Conservation (phyloP, 495 filamentous ascomycete genomes). For the Aspergillus biplanus region DNA sequence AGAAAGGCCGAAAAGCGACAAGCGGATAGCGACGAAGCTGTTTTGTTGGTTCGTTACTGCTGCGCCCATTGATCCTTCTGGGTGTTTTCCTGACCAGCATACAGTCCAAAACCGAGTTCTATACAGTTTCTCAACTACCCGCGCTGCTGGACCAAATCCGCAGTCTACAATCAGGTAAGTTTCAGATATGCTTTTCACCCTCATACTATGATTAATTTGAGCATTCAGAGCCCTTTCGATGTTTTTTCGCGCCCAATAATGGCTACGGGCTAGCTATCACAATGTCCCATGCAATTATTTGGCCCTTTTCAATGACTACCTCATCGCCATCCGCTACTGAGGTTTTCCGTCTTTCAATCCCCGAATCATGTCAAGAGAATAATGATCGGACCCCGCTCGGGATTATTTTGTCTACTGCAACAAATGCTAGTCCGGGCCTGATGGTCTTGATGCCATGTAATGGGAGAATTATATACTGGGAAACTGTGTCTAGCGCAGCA, state of each 20-base stretch:
- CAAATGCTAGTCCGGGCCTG: conserved; percentile 76
- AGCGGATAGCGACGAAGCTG: conserved; percentile 59
- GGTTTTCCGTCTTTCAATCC: conserved; percentile 75
- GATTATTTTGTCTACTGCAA: conserved; percentile 73
- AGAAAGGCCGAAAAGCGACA: conserved; percentile 55
- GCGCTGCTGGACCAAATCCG: conserved; percentile 76
- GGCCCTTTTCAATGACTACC: conserved; percentile 69
- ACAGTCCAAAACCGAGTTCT: conserved; percentile 85
- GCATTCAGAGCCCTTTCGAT: conserved; percentile 41
- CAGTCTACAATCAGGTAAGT: conserved; percentile 60
- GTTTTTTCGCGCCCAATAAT: conserved; percentile 64
- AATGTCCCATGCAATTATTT: conserved; percentile 78
- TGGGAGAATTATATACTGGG: conserved; percentile 92
- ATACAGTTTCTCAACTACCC: conserved; percentile 82
- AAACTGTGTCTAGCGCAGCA: conserved; percentile 82
- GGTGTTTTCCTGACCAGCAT: conserved; percentile 27
- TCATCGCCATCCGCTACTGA: conserved; percentile 65
- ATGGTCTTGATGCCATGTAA: conserved; percentile 80
- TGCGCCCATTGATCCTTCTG: conserved; percentile 1
- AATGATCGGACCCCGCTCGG: conserved; percentile 77
- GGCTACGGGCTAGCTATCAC: conserved; percentile 81
- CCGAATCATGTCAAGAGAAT: conserved; percentile 65
- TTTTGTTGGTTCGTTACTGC: conserved; percentile 60
- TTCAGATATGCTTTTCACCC: not conserved
- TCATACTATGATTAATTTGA: conserved; percentile 23